These are phyloP conservation scores for Cucurbita pepo DNA, from an alignment of 306 rosid genomes.

Conservation along the genomic window DNA sequence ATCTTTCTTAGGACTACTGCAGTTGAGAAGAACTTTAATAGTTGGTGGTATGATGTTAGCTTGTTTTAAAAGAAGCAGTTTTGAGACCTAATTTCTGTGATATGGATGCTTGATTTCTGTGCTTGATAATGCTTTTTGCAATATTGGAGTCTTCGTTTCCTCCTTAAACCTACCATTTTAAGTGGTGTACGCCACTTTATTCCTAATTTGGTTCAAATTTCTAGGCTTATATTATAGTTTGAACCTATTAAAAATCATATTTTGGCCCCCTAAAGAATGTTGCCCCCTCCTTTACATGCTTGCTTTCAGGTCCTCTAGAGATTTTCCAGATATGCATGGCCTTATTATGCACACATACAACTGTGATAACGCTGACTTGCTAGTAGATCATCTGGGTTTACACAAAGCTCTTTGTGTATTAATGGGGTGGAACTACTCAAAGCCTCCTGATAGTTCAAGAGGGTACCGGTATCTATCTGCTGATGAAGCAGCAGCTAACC, in stretches of 20 bases:
- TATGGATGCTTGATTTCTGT: neutral
- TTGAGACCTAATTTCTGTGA: neutral
- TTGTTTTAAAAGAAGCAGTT: neutral
- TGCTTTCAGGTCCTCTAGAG: conserved; percentile 91
- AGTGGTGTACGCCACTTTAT: conserved; percentile 19
- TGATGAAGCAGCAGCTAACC: conserved; percentile 85
- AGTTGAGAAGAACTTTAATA: neutral
- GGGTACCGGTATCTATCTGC: conserved; percentile 69
- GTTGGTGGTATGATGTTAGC: neutral
- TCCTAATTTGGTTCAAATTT: conserved; percentile 23
- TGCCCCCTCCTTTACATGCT: conserved; percentile 56
- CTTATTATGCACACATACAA: conserved; percentile 86
- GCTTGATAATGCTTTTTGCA: neutral
- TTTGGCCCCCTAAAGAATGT: conserved; percentile 32
- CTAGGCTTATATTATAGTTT: conserved; percentile 11
- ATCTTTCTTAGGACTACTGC: neutral
- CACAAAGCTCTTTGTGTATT: conserved; percentile 91
- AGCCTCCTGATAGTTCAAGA: conserved; percentile 83
- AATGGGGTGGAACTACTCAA: conserved; percentile 88
- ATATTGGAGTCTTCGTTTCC: neutral
- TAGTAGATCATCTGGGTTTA: conserved; percentile 86
- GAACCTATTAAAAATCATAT: neutral
- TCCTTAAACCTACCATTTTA: neutral
- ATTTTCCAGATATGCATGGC: conserved; percentile 80
- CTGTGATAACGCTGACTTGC: conserved; percentile 56